phyloP scores from a whole-genome alignment of 2,329 filamentous ascomycete genomes.

The Fusarium sp. region DNA sequence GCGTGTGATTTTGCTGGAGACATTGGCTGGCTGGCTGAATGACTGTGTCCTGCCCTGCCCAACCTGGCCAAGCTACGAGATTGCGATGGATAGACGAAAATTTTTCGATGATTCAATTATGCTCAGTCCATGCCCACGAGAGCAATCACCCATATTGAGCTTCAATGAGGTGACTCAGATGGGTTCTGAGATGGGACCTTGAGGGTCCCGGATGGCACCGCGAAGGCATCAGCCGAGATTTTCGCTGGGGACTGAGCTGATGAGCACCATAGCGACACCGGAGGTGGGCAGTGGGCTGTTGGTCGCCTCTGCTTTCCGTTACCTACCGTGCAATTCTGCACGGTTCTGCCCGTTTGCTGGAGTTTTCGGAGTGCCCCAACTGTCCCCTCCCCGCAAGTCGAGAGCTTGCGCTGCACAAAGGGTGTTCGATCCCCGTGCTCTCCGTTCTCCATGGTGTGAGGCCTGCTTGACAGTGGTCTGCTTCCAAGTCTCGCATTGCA shows the following conservation, averaged over 20 bases:
- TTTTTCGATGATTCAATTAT: constrained; percentile 35
- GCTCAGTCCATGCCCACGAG: constrained; percentile 39
- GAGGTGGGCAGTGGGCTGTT: constrained; percentile 51
- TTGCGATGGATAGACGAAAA: constrained; percentile 38
- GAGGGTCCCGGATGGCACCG: constrained; percentile 49
- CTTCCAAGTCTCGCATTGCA: constrained; percentile 38
- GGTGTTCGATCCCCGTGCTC: constrained; percentile 33
- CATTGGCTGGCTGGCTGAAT: constrained; percentile 25
- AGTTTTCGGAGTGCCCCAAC: constrained; percentile 39
- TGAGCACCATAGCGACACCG: constrained; percentile 50
- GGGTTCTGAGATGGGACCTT: constrained; percentile 30
- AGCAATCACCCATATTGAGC: constrained; percentile 38
- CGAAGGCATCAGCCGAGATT: constrained; percentile 50
- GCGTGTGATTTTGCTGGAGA: constrained; percentile 46
- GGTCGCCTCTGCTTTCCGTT: constrained; percentile 45
- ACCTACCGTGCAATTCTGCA: constrained; percentile 47
- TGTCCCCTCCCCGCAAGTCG: constrained; percentile 35
- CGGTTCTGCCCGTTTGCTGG: constrained; percentile 47
- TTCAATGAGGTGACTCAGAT: constrained; percentile 49
- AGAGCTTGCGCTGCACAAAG: constrained; percentile 38
- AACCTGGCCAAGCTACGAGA: constrained; percentile 34
- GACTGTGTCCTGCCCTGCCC: constrained; percentile 27
- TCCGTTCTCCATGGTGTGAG: constrained; percentile 46
- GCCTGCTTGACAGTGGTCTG: constrained; percentile 42
- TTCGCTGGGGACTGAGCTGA: constrained; percentile 47